These are phyloP conservation scores for Andrographis paniculata DNA, from an alignment of 305 asterid species.

Conservation along the genomic window DNA sequence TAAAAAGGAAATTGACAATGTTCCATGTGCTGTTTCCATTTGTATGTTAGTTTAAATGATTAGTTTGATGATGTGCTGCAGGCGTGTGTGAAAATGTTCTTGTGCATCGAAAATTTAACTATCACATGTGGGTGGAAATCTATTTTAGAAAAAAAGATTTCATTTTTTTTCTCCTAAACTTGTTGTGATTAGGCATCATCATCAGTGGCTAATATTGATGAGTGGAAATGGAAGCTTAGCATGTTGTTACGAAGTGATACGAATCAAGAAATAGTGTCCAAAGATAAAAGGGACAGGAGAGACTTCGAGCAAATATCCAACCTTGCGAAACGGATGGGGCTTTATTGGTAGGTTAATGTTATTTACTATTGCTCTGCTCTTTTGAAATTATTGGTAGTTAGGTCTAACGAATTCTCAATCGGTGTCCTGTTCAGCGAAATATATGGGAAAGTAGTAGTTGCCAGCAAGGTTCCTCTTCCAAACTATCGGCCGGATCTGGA, in stretches of 20 bases:
- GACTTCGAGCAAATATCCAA: conserved; percentile 89
- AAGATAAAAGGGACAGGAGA: conserved; percentile 89
- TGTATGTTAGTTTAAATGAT: no score
- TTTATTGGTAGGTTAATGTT: conserved; percentile 50
- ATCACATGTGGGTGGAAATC: conserved; percentile 7
- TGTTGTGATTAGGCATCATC: conserved; percentile 66
- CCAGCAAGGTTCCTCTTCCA: conserved; percentile 92
- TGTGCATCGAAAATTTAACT: neutral
- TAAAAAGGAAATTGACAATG: neutral
- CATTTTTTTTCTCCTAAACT: conserved; percentile 6
- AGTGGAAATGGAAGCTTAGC: conserved; percentile 97
- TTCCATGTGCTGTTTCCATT: no score
- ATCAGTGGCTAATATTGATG: conserved; percentile 93
- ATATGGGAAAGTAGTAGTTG: conserved; percentile 86
- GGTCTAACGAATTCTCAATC: conserved; percentile 14
- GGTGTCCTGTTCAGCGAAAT: conserved; percentile 48
- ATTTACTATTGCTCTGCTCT: conserved; percentile 2
- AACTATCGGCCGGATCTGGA: conserved; percentile 94
- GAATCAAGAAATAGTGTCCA: conserved; percentile 78
- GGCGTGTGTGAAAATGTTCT: neutral
- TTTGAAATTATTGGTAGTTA: conserved; percentile 10
- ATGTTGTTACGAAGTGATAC: conserved; percentile 64
- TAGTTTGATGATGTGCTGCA: conserved; percentile 6
- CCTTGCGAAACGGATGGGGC: conserved; percentile 92
- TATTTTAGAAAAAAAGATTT: conserved; percentile 2